A percentile compares a stretch with the other conserved stretches of the same genome.
These are phyloP conservation scores for Pleurozium schreberi DNA, from an alignment of 225 moss, liverwort and hornwort species.

Conservation along the genomic window DNA sequence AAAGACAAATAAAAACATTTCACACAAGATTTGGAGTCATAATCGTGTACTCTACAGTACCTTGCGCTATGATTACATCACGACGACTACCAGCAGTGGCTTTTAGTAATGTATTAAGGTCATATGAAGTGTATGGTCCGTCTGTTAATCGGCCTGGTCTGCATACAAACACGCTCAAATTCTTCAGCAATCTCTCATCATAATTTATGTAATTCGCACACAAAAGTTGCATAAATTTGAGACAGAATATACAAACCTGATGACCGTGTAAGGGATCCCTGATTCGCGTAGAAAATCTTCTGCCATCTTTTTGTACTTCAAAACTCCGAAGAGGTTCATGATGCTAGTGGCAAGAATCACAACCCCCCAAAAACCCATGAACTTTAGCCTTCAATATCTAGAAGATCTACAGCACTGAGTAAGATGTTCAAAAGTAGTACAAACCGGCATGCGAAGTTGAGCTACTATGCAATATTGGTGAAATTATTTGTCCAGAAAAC, in stretches of 20 bases:
- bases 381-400: neutral
- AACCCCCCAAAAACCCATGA: neutral
- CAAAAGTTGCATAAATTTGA: neutral
- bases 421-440: neutral
- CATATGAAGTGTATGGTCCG: conserved; percentile 88
- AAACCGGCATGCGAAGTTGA: neutral
- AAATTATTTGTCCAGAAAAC: neutral
- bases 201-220: neutral
- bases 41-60: conserved; percentile 10
- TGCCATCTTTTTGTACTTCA: conserved; percentile 91
- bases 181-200: neutral
- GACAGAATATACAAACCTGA: conserved; percentile 42
- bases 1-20: neutral
- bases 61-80: conserved; percentile 72
- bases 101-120: conserved; percentile 69
- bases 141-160: conserved; percentile 75
- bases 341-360: conserved; percentile 31
- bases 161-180: conserved; percentile 1
- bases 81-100: conserved; percentile 78
- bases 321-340: conserved; percentile 87
- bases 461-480: neutral
- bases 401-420: neutral
- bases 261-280: conserved; percentile 68
- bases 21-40: neutral
- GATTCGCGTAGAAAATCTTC: conserved; percentile 70